Evolutionary conservation across 495 filamentous ascomycete genomes (phyloP).

Genomic region (Aspergillus heteromorphus): DNA sequence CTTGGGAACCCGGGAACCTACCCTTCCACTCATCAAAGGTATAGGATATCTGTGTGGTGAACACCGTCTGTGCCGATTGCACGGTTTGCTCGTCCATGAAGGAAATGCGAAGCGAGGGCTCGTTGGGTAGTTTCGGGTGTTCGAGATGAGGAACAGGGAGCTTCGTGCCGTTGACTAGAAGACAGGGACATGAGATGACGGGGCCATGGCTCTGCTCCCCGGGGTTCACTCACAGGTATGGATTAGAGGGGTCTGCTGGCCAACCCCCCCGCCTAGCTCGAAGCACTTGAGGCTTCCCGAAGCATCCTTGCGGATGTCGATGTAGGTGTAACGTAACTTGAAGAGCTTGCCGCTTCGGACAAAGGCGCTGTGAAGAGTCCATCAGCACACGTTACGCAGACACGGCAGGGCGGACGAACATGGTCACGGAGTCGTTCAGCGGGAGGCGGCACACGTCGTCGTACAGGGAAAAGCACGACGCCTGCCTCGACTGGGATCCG

Average conservation of each 20-base stretch:
- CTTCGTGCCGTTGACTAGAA: constrained; percentile 34
- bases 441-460: constrained; percentile 35
- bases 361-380: constrained; percentile 28
- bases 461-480: constrained; percentile 27
- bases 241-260: constrained; percentile 37
- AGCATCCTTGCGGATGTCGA: constrained; percentile 40
- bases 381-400: not conserved
- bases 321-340: constrained; percentile 38
- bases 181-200: not conserved
- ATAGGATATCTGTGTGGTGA: constrained; percentile 41
- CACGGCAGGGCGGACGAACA: constrained; percentile 21
- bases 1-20: constrained; percentile 9
- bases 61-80: constrained; percentile 35
- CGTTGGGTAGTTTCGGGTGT: constrained; percentile 33
- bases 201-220: not conserved
- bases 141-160: constrained; percentile 43
- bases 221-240: constrained; percentile 33
- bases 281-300: constrained; percentile 34
- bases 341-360: constrained; percentile 35
- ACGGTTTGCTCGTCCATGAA: constrained; percentile 45
- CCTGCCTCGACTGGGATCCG: constrained; percentile 29
- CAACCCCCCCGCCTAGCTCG: constrained; percentile 35
- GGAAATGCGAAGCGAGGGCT: constrained; percentile 34
- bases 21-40: constrained; percentile 42
- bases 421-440: constrained; percentile 34